Conservation (phyloP, 371 early-diverging fungal species). For the Amoeboradix gromovi region DNA sequence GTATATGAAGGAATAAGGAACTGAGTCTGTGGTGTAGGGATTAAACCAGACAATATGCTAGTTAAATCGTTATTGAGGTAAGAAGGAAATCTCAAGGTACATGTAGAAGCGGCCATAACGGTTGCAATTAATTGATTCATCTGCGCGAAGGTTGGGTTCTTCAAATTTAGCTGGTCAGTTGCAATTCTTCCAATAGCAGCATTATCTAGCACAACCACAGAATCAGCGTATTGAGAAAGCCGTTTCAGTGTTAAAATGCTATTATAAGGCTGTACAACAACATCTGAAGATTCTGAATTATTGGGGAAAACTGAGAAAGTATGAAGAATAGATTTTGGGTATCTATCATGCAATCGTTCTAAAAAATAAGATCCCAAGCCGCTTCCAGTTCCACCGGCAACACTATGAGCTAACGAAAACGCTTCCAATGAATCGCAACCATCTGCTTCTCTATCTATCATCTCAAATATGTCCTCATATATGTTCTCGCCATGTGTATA, state of each 20-base stretch:
- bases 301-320: slow-evolving; percentile 99
- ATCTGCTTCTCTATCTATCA: slow-evolving; percentile 80
- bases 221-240: slow-evolving; percentile 67
- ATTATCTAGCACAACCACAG: slow-evolving; percentile 81
- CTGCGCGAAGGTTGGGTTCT: slow-evolving; percentile 74
- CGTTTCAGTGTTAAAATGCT: slow-evolving; percentile 77
- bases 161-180: slow-evolving; percentile 64
- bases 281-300: slow-evolving; percentile 68
- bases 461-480: slow-evolving; percentile 56
- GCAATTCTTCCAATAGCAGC: slow-evolving; percentile 78
- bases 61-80: slow-evolving; percentile 96
- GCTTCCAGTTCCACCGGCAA: slow-evolving; percentile 91
- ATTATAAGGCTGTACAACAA: slow-evolving; percentile 99
- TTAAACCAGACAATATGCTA: slow-evolving; percentile 68
- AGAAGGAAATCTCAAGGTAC: slow-evolving; percentile 90
- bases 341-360: slow-evolving; percentile 66
- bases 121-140: slow-evolving; percentile 93
- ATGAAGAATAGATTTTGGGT: slow-evolving; percentile 87
- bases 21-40: slow-evolving; percentile 88
- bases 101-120: slow-evolving; percentile 91
- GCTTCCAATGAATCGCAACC: slow-evolving; percentile 62
- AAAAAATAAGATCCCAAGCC: slow-evolving; percentile 70
- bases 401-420: slow-evolving; percentile 55
- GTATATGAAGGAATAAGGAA: slow-evolving; percentile 90
- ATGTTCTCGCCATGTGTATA: slow-evolving; percentile 45